Evolutionary conservation across 371 early-diverging fungal genomes (phyloP).

Genomic region (Rhizopus microsporus): DNA sequence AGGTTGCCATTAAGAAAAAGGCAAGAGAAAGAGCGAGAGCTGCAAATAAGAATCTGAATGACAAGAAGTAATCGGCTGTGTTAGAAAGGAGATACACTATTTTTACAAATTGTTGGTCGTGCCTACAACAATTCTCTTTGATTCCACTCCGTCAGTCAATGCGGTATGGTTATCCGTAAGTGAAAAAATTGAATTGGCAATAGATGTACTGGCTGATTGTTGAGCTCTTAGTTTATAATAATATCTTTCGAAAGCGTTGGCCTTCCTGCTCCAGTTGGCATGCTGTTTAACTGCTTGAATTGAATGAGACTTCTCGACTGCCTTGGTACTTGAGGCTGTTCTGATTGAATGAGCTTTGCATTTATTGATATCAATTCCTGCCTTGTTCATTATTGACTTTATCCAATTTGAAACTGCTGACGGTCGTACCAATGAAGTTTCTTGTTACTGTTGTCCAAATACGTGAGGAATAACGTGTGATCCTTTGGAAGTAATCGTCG

Average conservation of each 20-base stretch:
- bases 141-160: no score
- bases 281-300: constrained; percentile 9
- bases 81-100: not conserved
- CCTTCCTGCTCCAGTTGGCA: constrained; percentile 8
- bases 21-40: not conserved
- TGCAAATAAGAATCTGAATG: not conserved
- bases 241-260: constrained; percentile 7
- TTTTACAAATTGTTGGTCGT: no score
- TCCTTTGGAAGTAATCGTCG: no score
- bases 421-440: not conserved
- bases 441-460: no score
- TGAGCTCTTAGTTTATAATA: no score
- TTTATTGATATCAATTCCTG: constrained; percentile 1
- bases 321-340: constrained; percentile 17
- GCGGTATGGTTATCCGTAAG: no score
- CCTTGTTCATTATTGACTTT: not conserved
- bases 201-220: no score
- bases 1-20: not conserved
- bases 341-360: constrained; percentile 15
- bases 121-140: not conserved
- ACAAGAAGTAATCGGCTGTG: not conserved
- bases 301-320: not conserved
- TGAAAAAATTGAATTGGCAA: no score
- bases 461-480: no score
- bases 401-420: constrained; percentile 4